phyloP scores from a whole-genome alignment of 805 yeast species.

The Ogataea trehalophila region DNA sequence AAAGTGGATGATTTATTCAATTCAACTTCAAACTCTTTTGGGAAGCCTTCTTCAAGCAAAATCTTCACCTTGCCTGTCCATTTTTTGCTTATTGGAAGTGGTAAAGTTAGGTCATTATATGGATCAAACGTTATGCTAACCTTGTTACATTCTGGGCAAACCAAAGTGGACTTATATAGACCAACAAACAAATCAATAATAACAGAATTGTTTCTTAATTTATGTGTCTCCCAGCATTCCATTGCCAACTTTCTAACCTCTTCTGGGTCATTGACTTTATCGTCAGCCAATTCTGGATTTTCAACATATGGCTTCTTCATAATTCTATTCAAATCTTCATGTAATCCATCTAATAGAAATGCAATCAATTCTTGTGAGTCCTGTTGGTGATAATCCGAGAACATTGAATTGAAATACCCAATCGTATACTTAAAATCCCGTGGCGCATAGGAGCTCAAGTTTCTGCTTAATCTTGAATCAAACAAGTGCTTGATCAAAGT shows the following conservation, averaged over 20 bases:
- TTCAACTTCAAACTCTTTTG: constrained; percentile 62
- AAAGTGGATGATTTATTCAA: constrained; percentile 61
- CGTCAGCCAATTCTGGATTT: constrained; percentile 75
- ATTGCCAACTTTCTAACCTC: constrained; percentile 62
- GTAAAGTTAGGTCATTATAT: constrained; percentile 82
- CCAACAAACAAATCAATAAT: constrained; percentile 87
- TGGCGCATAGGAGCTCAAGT: constrained; percentile 45
- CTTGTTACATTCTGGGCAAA: constrained; percentile 80
- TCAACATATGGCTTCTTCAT: constrained; percentile 79
- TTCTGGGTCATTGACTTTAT: constrained; percentile 46
- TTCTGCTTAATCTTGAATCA: constrained; percentile 23
- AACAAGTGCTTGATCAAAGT: constrained; percentile 58
- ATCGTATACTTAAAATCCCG: constrained; percentile 71
- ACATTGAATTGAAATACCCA: constrained; percentile 74
- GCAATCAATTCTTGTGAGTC: constrained; percentile 93
- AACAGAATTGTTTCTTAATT: constrained; percentile 75
- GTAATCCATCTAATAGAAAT: constrained; percentile 81
- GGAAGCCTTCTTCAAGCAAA: constrained; percentile 52
- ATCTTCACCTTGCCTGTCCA: constrained; percentile 68
- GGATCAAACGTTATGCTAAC: constrained; percentile 92
- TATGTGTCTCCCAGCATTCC: constrained; percentile 77
- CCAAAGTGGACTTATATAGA: constrained; percentile 79
- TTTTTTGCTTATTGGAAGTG: constrained; percentile 69
- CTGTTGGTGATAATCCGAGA: constrained; percentile 80
- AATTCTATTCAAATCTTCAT: constrained; percentile 87